phyloP scores from a whole-genome alignment of 148 eudicot species.

The Agrostemma githago region DNA sequence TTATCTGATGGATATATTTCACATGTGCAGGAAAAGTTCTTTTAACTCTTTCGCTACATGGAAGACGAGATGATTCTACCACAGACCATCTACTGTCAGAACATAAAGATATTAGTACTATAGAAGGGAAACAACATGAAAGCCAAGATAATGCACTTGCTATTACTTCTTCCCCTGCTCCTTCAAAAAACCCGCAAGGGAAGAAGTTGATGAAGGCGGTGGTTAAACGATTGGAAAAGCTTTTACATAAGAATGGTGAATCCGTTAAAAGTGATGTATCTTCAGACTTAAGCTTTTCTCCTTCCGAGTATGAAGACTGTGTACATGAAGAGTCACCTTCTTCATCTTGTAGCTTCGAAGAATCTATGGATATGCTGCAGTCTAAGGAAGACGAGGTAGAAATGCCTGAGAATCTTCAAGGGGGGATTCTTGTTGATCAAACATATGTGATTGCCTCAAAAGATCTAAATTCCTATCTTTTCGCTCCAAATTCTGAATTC shows the following conservation, averaged over 20 bases:
- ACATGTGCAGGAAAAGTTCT: slow-evolving; percentile 62
- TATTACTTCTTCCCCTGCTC: slow-evolving; percentile 22
- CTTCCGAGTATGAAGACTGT: slow-evolving; percentile 58
- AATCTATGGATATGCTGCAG: slow-evolving; percentile 50
- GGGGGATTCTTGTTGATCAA: slow-evolving; percentile 72
- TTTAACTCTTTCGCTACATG: slow-evolving; percentile 66
- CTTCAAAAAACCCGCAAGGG: slow-evolving; percentile 44
- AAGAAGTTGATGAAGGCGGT: slow-evolving; percentile 61
- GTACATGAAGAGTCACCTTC: slow-evolving; percentile 34
- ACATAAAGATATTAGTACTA: slow-evolving; percentile 23
- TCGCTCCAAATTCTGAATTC: slow-evolving; percentile 64
- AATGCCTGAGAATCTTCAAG: slow-evolving; percentile 62
- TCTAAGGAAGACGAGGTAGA: slow-evolving; percentile 42
- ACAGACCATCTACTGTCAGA: slow-evolving; percentile 25
- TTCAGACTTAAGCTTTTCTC: slow-evolving; percentile 47
- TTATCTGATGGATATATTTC: background rate
- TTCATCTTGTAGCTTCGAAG: slow-evolving; percentile 48
- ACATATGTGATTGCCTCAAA: slow-evolving; percentile 44
- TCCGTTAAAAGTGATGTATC: slow-evolving; percentile 44
- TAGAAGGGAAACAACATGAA: slow-evolving; percentile 30
- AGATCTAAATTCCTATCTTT: slow-evolving; percentile 61
- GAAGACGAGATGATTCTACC: slow-evolving; percentile 42
- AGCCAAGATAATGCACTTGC: slow-evolving; percentile 28
- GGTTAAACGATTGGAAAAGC: slow-evolving; percentile 59
- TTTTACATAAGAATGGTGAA: slow-evolving; percentile 59